Evolutionary conservation across 805 yeast species (phyloP).

Genomic region (Metschnikowia colocasiae): DNA sequence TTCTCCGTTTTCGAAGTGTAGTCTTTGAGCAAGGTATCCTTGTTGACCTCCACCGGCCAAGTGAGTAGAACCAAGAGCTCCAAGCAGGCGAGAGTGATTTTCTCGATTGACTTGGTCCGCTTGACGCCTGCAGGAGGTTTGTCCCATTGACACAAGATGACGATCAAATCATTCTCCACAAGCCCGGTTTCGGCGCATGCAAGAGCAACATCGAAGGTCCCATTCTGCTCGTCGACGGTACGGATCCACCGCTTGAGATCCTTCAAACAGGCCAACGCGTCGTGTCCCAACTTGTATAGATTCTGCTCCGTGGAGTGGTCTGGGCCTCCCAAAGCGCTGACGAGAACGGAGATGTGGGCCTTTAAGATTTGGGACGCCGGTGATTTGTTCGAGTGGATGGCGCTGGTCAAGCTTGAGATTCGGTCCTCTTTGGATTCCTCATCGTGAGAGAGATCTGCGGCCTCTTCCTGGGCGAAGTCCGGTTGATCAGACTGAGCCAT

Average conservation of each 20-base stretch:
- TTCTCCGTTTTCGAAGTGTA: constrained; percentile 60
- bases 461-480: background rate
- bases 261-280: constrained; percentile 78
- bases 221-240: constrained; percentile 70
- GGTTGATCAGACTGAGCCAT: background rate
- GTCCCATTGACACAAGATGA: constrained; percentile 75
- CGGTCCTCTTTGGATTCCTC: constrained; percentile 14
- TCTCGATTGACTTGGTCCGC: constrained; percentile 38
- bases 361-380: constrained; percentile 43
- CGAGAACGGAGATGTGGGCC: constrained; percentile 76
- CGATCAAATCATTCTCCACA: constrained; percentile 66
- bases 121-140: constrained; percentile 26
- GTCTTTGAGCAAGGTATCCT: constrained; percentile 39
- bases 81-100: constrained; percentile 65
- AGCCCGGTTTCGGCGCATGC: constrained; percentile 82
- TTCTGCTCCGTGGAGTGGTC: constrained; percentile 58
- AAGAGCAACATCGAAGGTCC: constrained; percentile 75
- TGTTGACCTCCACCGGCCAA: constrained; percentile 74
- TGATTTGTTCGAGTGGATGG: constrained; percentile 31
- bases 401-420: constrained; percentile 19
- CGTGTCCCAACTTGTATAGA: constrained; percentile 80
- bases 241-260: constrained; percentile 88
- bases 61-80: constrained; percentile 82
- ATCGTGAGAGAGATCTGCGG: constrained; percentile 13
- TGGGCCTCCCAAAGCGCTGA: constrained; percentile 88